Evolutionary conservation across 306 rosid species (phyloP).

Genomic region (Pyrus communis): DNA sequence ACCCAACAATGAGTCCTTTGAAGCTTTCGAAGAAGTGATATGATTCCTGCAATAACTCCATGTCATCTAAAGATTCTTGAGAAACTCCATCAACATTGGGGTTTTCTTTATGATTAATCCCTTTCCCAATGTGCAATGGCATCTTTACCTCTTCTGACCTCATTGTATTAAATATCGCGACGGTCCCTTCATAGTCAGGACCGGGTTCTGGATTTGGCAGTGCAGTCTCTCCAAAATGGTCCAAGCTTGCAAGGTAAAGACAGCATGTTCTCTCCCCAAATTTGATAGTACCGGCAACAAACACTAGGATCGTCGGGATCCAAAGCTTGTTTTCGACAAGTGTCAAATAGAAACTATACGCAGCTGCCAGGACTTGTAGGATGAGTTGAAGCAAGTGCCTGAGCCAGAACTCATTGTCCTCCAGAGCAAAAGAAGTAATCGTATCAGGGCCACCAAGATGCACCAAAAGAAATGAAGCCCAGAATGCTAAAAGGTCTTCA

Average conservation of each 20-base stretch:
- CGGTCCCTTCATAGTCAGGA: constrained; percentile 17
- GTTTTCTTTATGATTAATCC: no score
- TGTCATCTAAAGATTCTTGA: background rate
- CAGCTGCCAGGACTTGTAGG: constrained; percentile 9
- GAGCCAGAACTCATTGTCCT: constrained; percentile 30
- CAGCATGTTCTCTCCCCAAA: constrained; percentile 20
- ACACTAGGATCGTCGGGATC: constrained; percentile 1
- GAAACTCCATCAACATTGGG: background rate
- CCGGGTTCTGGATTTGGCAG: constrained; percentile 16
- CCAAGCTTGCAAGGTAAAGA: constrained; percentile 24
- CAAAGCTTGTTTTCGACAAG: background rate
- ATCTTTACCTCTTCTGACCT: background rate
- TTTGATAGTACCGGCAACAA: constrained; percentile 23
- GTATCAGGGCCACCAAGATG: constrained; percentile 33
- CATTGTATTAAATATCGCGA: background rate
- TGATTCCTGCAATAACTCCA: constrained; percentile 4
- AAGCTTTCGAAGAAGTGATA: constrained; percentile 1
- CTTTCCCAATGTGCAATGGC: no score
- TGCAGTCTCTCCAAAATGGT: constrained; percentile 11
- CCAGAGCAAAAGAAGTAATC: constrained; percentile 29
- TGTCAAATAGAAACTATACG: constrained; percentile 5
- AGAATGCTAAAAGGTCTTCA: constrained; percentile 10
- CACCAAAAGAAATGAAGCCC: constrained; percentile 27
- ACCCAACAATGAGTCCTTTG: constrained; percentile 29
- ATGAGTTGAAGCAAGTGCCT: constrained; percentile 15